Evolutionary conservation across 2,329 filamentous ascomycete species (phyloP), one percentile per base, ranked within the genome.

Genomic region (Chrysosporium keratinophilum): DNA sequence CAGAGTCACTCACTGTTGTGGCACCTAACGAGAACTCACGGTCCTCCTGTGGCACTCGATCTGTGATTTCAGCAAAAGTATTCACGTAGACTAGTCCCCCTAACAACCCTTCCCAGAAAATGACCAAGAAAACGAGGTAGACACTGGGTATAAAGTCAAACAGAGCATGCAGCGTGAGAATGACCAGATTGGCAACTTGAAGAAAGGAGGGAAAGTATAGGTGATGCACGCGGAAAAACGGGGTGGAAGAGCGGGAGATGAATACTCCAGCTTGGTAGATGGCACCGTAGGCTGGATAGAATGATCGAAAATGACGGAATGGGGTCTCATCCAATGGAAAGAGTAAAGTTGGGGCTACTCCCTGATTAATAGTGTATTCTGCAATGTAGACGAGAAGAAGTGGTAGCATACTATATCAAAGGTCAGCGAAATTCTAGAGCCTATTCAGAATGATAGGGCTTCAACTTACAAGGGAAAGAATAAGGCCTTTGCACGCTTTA

Each of bases 301-400:
- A 97, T 33, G 84, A 85, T 40, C 91, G 84, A 66, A 83, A 93
- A 60, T 88, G 80, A 33, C 74, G 71, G 67, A 97, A 97, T 0
- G 93, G 93, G 0, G 87, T 85, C 10, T 78, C 71, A 1, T 76
- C 65, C 0, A 96, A 75, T 0, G 90, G 88, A 65, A 95, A 98
- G 3, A 98, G 79, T 0, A 97, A 75, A 0, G 89, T 95, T 0
- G 93, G 91, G 0, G 88, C 78, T 0, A 97, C 88, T 35, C 90
- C 91, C 73, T 95, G 90, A 72, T 97, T 97, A 70, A 97, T 96
- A 53, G 87, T 94, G 68, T 98, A 98, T 73, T 98, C 93, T 54
- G 90, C 88, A 35, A 97, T 80, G 67, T 96, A 98, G 31, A 98
- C 93, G 14, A 97, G 74, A 34, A 97, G 77, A 12, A 98, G 77